A percentile compares a stretch with the other conserved stretches of the same genome.
Evolutionary conservation across 768 basidiomycete genomes (phyloP).

Genomic region (Tulasnella sp.): DNA sequence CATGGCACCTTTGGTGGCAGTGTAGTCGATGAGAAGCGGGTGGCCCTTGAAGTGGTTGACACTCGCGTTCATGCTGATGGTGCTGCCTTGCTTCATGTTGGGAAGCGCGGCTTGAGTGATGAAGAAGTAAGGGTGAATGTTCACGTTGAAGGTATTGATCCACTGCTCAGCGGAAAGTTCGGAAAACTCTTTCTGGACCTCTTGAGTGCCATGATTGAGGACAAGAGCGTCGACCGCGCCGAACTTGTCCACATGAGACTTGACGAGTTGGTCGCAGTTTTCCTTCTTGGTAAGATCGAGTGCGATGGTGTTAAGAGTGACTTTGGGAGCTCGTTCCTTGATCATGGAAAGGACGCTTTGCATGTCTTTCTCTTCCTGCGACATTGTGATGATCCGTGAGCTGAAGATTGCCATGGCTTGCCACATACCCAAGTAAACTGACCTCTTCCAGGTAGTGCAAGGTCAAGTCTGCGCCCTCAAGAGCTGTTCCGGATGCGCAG

Average conservation of each 20-base stretch:
- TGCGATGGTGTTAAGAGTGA: conserved; percentile 34
- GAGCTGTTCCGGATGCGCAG: conserved; percentile 22
- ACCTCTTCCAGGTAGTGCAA: conserved; percentile 26
- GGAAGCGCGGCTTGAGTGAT: conserved; percentile 41
- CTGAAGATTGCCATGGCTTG: background rate
- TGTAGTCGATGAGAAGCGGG: conserved; percentile 46
- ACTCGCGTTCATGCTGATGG: conserved; percentile 42
- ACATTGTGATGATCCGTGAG: background rate
- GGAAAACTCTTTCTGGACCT: conserved; percentile 34
- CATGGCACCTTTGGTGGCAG: conserved; percentile 48
- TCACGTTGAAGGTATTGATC: conserved; percentile 36
- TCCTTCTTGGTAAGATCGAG: conserved; percentile 38
- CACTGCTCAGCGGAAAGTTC: conserved; percentile 38
- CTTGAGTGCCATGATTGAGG: conserved; percentile 40
- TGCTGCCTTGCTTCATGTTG: conserved; percentile 35
- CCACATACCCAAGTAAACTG: background rate
- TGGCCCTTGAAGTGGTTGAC: conserved; percentile 42
- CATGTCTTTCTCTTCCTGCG: conserved; percentile 40
- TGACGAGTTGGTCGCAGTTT: conserved; percentile 34
- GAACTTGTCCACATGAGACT: conserved; percentile 35
- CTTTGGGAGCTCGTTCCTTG: conserved; percentile 34
- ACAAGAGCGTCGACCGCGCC: conserved; percentile 36
- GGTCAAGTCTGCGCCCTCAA: conserved; percentile 35
- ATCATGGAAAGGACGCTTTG: conserved; percentile 35
- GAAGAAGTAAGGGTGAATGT: conserved; percentile 43